Evolutionary conservation across 192 early-diverging fungal genomes (phyloP).

Genomic region (Coemansia pectinata): DNA sequence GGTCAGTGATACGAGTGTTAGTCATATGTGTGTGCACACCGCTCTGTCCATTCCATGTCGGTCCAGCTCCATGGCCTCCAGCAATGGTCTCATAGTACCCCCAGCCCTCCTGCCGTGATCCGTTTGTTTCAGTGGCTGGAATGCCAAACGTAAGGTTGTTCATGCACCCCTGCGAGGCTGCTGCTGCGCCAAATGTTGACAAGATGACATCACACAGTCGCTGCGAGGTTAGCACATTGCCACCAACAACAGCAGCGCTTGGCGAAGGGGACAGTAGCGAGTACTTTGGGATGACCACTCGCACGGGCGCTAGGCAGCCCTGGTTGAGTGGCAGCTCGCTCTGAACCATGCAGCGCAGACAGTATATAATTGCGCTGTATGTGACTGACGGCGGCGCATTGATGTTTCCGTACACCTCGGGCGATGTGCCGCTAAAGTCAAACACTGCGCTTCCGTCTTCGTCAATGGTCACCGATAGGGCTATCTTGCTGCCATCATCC

Average conservation of each 20-base stretch:
- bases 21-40: conserved; percentile 90
- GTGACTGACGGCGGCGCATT: conserved; percentile 61
- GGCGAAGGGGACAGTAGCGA: conserved; percentile 80
- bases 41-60: conserved; percentile 84
- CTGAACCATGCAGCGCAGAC: conserved; percentile 85
- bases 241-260: conserved; percentile 91
- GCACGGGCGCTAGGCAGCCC: conserved; percentile 87
- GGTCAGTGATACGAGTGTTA: conserved; percentile 97
- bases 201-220: conserved; percentile 90
- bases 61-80: conserved; percentile 84
- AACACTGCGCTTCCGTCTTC: conserved; percentile 78
- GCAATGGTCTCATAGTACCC: conserved; percentile 98
- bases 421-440: conserved; percentile 92
- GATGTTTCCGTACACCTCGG: conserved; percentile 82
- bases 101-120: conserved; percentile 66
- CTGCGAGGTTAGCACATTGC: conserved; percentile 95
- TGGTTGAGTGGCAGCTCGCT: conserved; percentile 95
- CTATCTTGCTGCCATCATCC: conserved; percentile 91
- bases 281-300: conserved; percentile 75
- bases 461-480: conserved; percentile 72
- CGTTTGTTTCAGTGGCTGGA: conserved; percentile 30
- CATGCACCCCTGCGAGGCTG: conserved; percentile 91
- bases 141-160: conserved; percentile 98
- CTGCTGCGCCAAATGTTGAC: conserved; percentile 85
- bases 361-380: conserved; percentile 96